A percentile compares a stretch with the other conserved stretches of the same genome.
Evolutionary conservation across 2,329 filamentous ascomycete genomes (phyloP).

Genomic region (Arachnomyces sp.): DNA sequence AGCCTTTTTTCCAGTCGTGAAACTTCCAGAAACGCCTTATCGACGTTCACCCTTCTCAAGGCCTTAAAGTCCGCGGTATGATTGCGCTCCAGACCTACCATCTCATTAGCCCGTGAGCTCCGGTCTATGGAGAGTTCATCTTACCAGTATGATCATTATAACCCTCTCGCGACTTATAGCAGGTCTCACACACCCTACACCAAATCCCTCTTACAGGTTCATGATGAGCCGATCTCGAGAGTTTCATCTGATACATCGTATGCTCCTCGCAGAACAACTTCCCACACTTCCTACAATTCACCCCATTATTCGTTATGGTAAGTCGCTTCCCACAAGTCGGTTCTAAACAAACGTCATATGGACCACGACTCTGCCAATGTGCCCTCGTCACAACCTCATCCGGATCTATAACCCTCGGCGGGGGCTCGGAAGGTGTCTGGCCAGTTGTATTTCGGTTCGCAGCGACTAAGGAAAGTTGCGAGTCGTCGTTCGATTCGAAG

Average conservation of each 20-base stretch:
- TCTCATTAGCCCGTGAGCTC: slow-evolving; percentile 10
- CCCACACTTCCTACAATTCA: slow-evolving; percentile 92
- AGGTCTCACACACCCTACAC: slow-evolving; percentile 97
- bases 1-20: slow-evolving; percentile 85
- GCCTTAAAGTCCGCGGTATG: slow-evolving; percentile 63
- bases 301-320: slow-evolving; percentile 68
- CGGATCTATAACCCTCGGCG: slow-evolving; percentile 53
- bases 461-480: slow-evolving; percentile 32
- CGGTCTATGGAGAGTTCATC: neutral
- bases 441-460: slow-evolving; percentile 19
- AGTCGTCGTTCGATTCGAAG: slow-evolving; percentile 81
- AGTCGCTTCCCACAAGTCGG: slow-evolving; percentile 74
- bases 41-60: slow-evolving; percentile 67
- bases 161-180: slow-evolving; percentile 90
- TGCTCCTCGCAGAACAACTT: slow-evolving; percentile 93
- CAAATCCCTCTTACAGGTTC: slow-evolving; percentile 85
- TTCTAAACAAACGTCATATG: slow-evolving; percentile 75
- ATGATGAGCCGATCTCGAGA: slow-evolving; percentile 79
- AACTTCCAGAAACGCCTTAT: slow-evolving; percentile 78
- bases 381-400: slow-evolving; percentile 80
- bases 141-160: slow-evolving; percentile 77
- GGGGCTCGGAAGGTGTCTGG: slow-evolving; percentile 23
- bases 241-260: slow-evolving; percentile 99
- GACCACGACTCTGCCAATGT: slow-evolving; percentile 77
- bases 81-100: slow-evolving; percentile 55